Base-by-base conservation (phyloP, 2,329 filamentous ascomycete genomes). In the Aspergillus jensenii region DNA sequence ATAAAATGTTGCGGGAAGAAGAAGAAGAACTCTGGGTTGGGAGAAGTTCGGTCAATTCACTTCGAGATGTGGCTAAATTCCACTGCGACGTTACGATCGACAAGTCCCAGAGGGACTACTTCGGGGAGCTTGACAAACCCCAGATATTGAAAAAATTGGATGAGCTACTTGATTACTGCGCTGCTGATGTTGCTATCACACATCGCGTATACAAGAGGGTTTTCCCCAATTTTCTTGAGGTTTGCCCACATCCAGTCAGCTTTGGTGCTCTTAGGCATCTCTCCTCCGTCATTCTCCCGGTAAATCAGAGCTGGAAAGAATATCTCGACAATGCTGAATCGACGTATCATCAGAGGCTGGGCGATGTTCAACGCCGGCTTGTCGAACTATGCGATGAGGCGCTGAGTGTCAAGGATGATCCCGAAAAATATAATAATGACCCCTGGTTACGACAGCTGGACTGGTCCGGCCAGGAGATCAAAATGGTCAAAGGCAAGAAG, bases 1-100 rank as follows among this genome's bases (percentile, higher is more conserved):
- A 84, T 53, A 84, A 85, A 41, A 82, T 84, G 55, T 74, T 91
- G 47, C 83, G 81, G 11, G 88, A 96, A 56, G 91, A 96, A 64
- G 93, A 98, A 70, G 92, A 96, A 69, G 95, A 99, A 68, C 78
- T 97, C 1, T 99, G 95, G 95, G 90, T 99, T 4, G 91, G 92
- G 54, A 84, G 91, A 71, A 98, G 93, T 72, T 97, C 95, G 0
- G 85, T 97, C 68, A 99, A 99, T 76, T 99, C 95, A 0, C 78
- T 99, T 40, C 86, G 93, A 19, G 95, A 99, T 68, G 95, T 99
- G 6, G 96, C 95, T 61, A 91, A 96, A 71, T 99, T 99, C 63
- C 95, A 99, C 71, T 91, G 96, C 65, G 87, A 93, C 65, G 86
- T 96, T 53, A 88, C 89, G 3, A 92, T 99, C 58, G 93, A 99